These are phyloP conservation scores for Diplodia sapinea DNA, from an alignment of 2,329 filamentous ascomycete genomes.

Conservation along the genomic window DNA sequence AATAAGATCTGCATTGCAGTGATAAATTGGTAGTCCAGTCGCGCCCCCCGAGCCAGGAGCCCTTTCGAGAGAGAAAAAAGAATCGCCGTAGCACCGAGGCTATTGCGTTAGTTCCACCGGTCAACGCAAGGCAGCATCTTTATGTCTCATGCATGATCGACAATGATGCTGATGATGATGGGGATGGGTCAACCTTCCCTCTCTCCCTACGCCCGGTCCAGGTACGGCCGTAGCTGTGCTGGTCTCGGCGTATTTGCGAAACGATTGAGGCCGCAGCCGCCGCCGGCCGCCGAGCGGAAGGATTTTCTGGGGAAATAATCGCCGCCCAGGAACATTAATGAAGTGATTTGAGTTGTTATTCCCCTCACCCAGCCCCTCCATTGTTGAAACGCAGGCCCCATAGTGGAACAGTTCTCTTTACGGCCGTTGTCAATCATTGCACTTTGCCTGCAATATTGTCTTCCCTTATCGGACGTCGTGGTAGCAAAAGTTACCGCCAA, in stretches of 20 bases:
- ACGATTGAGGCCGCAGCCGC: not conserved
- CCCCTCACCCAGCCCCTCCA: not conserved
- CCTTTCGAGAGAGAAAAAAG: not conserved
- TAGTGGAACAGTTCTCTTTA: too few relatives aligned
- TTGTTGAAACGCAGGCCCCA: too few relatives aligned
- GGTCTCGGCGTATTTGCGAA: not conserved
- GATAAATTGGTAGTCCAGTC: too few relatives aligned
- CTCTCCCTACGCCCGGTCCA: not conserved
- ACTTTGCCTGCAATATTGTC: too few relatives aligned
- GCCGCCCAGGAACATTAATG: not conserved
- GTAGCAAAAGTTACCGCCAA: too few relatives aligned
- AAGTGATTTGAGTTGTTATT: not conserved
- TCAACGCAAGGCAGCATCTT: not conserved
- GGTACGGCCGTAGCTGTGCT: not conserved
- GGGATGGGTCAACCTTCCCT: not conserved
- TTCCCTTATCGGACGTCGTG: too few relatives aligned
- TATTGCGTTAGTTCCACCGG: not conserved
- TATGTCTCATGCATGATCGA: not conserved
- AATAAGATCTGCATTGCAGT: too few relatives aligned
- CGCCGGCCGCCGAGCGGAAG: not conserved
- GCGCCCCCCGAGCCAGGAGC: not conserved
- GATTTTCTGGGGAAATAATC: not conserved
- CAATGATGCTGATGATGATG: not conserved
- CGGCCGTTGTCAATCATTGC: conserved; percentile 37
- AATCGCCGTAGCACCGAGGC: not conserved